phyloP scores from a whole-genome alignment of 2,329 filamentous ascomycete species.

The Karstenula rhodostoma region DNA sequence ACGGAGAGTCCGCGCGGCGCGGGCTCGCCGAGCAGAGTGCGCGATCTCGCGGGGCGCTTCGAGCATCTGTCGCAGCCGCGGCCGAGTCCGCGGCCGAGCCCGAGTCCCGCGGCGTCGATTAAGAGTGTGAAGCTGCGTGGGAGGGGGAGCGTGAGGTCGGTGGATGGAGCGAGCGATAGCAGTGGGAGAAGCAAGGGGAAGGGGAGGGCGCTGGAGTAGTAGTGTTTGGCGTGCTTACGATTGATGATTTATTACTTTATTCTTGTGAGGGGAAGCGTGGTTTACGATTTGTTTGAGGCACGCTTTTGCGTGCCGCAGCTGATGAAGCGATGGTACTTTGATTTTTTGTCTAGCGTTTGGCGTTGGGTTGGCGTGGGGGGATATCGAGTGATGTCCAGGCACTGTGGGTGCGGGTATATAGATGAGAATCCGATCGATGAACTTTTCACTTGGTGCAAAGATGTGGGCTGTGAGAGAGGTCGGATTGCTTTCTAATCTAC shows the following conservation, averaged over 20 bases:
- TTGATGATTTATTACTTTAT: neutral
- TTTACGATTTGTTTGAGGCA: neutral
- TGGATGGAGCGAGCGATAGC: constrained; percentile 17
- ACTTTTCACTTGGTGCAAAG: neutral
- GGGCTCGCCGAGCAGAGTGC: constrained; percentile 34
- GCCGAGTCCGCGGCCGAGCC: constrained; percentile 23
- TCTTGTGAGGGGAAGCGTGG: neutral
- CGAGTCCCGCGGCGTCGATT: constrained; percentile 29
- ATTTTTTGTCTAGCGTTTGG: constrained; percentile 16
- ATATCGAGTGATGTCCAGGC: neutral
- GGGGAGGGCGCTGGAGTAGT: constrained; percentile 9
- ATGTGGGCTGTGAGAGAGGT: neutral
- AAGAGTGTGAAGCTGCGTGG: constrained; percentile 37
- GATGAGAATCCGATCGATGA: neutral
- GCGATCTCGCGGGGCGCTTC: constrained; percentile 40
- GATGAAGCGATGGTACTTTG: neutral
- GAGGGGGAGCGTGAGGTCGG: constrained; percentile 25
- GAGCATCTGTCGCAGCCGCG: constrained; percentile 32
- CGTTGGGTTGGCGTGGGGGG: constrained; percentile 9
- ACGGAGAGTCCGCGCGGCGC: neutral
- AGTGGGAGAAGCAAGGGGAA: constrained; percentile 4
- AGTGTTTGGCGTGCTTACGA: constrained; percentile 2
- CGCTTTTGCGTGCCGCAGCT: constrained; percentile 10
- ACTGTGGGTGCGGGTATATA: neutral
- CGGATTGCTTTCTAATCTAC: too few species aligned